Conservation (phyloP, 306 rosid genomes). For the Medicago arabica region DNA sequence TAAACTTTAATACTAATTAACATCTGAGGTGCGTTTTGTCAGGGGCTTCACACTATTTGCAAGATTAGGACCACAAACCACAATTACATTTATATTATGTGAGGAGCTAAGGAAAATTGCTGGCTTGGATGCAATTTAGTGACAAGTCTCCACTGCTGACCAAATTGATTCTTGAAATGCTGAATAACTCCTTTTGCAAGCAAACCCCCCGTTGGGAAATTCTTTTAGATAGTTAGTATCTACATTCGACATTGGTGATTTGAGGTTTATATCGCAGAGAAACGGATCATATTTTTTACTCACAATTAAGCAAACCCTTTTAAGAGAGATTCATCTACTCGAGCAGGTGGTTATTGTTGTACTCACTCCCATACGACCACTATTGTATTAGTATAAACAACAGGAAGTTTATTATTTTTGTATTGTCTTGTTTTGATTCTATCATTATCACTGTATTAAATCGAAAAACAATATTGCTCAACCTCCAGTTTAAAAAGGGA, state of each 20-base stretch:
- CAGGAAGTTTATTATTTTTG: slow-evolving; percentile 10
- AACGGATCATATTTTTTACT: slow-evolving; percentile 32
- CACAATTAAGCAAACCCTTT: slow-evolving; percentile 18
- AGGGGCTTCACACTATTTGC: slow-evolving; percentile 91
- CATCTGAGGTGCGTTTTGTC: slow-evolving; percentile 34
- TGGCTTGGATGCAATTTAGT: slow-evolving; percentile 79
- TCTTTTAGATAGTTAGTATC: slow-evolving; percentile 30
- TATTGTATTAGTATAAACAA: slow-evolving; percentile 22
- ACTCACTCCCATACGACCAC: background rate
- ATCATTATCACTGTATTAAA: slow-evolving; percentile 14
- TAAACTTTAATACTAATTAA: background rate
- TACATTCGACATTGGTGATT: slow-evolving; percentile 30
- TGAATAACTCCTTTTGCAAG: slow-evolving; percentile 35
- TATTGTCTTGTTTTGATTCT: background rate
- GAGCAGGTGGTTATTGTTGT: slow-evolving; percentile 11
- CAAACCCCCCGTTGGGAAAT: slow-evolving; percentile 31
- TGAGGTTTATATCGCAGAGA: slow-evolving; percentile 27
- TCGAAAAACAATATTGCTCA: background rate
- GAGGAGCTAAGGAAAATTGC: slow-evolving; percentile 86
- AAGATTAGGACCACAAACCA: slow-evolving; percentile 95
- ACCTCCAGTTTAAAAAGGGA: background rate
- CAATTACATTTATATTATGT: slow-evolving; percentile 77
- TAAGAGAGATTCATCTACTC: slow-evolving; percentile 32
- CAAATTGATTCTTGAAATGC: slow-evolving; percentile 26
- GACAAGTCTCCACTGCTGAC: slow-evolving; percentile 28